Percentiles rank a stretch among this genome's conserved stretches.
These are phyloP conservation scores for Ascochyta koolunga DNA, from an alignment of 2,329 filamentous ascomycete species.

Conservation along the genomic window DNA sequence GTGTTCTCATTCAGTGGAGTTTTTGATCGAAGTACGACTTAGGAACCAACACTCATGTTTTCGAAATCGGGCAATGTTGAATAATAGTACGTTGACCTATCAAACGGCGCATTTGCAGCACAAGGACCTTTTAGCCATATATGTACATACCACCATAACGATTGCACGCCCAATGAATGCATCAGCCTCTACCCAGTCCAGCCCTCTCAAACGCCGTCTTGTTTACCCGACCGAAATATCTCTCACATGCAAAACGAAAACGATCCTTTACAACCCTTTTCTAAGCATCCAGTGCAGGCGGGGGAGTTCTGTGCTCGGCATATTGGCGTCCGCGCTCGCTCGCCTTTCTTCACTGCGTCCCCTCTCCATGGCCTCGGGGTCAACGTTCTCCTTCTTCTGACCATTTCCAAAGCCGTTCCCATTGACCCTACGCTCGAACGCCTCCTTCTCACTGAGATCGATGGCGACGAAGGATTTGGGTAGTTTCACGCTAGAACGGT, in stretches of 20 bases:
- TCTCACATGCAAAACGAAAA: neutral
- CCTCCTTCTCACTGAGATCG: constrained; percentile 57
- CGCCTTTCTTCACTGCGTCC: constrained; percentile 28
- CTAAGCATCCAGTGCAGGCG: neutral
- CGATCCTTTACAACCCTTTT: neutral
- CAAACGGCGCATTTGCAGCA: too few relatives aligned
- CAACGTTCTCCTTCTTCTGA: constrained; percentile 13
- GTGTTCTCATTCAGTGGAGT: too few relatives aligned
- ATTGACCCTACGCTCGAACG: constrained; percentile 41
- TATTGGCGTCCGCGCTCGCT: constrained; percentile 1
- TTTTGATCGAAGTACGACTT: too few relatives aligned
- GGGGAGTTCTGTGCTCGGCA: constrained; percentile 1
- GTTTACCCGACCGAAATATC: neutral
- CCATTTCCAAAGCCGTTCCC: constrained; percentile 28
- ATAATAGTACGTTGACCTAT: too few relatives aligned
- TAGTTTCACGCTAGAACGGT: constrained; percentile 51
- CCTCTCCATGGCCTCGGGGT: constrained; percentile 13
- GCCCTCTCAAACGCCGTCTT: too few relatives aligned
- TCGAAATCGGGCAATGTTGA: too few relatives aligned
- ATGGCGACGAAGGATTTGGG: constrained; percentile 59
- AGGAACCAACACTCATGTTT: too few relatives aligned
- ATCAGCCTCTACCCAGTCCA: too few relatives aligned
- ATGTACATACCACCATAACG: too few relatives aligned
- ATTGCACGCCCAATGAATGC: too few relatives aligned
- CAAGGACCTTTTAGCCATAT: too few relatives aligned